These are phyloP conservation scores for Talaromyces thailandensis DNA, from an alignment of 495 filamentous ascomycete genomes.

Conservation along the genomic window DNA sequence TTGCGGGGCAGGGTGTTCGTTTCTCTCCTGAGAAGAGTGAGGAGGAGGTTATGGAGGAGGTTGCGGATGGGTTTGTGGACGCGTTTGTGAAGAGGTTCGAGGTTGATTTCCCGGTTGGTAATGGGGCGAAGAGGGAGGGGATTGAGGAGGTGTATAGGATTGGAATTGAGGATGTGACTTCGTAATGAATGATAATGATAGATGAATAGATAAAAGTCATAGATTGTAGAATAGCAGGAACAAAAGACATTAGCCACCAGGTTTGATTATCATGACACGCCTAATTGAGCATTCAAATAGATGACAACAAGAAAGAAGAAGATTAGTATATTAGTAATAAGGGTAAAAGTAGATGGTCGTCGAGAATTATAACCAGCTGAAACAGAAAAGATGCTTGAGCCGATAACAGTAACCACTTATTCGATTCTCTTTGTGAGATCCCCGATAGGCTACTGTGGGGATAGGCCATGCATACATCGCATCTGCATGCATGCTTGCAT, in stretches of 20 bases:
- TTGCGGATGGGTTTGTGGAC: slow-evolving; percentile 30
- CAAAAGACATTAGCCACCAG: neutral
- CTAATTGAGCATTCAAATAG: neutral
- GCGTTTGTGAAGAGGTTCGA: slow-evolving; percentile 32
- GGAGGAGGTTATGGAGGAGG: slow-evolving; percentile 16
- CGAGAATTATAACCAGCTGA: neutral
- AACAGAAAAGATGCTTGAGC: neutral
- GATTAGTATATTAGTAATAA: neutral
- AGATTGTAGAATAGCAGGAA: neutral
- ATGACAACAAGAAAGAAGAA: neutral
- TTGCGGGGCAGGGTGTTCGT: slow-evolving; percentile 34
- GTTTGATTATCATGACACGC: neutral
- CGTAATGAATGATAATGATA: neutral
- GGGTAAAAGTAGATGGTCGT: neutral
- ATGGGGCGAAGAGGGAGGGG: slow-evolving; percentile 20
- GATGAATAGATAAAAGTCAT: neutral
- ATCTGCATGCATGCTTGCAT: neutral
- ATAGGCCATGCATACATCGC: neutral
- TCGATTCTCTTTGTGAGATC: neutral
- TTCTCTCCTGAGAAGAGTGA: neutral
- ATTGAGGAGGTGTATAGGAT: slow-evolving; percentile 35
- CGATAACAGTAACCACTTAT: neutral
- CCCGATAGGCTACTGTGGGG: neutral
- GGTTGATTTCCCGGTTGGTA: slow-evolving; percentile 30
- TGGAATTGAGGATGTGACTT: slow-evolving; percentile 22